Percentiles rank a stretch among this genome's conserved stretches.
Conservation (phyloP, 305 asterid species). For the Plantago coronopus region DNA sequence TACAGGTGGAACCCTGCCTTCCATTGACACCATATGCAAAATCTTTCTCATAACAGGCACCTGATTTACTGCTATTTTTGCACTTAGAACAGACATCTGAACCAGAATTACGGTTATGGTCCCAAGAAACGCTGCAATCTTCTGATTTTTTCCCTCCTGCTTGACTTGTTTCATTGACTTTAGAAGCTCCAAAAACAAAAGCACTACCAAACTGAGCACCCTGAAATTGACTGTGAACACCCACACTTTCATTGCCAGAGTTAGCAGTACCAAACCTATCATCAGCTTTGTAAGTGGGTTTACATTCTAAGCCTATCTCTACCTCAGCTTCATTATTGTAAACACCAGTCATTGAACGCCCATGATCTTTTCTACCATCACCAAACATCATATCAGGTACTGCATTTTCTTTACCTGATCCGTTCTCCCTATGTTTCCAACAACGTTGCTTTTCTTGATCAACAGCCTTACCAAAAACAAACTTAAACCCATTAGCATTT, state of each 20-base stretch:
- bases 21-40: constrained; percentile 24
- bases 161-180: constrained; percentile 25
- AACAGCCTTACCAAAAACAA: constrained; percentile 28
- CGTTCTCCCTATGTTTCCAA: constrained; percentile 16
- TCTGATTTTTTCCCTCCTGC: constrained; percentile 20
- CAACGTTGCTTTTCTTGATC: constrained; percentile 16
- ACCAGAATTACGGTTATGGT: constrained; percentile 10
- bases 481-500: constrained; percentile 18
- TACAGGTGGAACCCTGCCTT: constrained; percentile 15
- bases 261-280: constrained; percentile 23
- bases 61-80: constrained; percentile 21
- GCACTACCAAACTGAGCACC: constrained; percentile 29
- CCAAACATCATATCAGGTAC: constrained; percentile 25
- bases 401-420: constrained; percentile 22
- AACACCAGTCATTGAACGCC: constrained; percentile 27
- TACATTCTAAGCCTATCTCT: constrained; percentile 17
- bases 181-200: constrained; percentile 38
- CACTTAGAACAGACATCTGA: constrained; percentile 13
- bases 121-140: constrained; percentile 20
- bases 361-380: constrained; percentile 21
- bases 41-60: constrained; percentile 24
- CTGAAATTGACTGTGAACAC: constrained; percentile 29
- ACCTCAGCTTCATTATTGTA: constrained; percentile 17
- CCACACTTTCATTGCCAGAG: constrained; percentile 26
- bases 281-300: constrained; percentile 19